phyloP scores from a whole-genome alignment of 2,329 filamentous ascomycete genomes.

The Hortaea werneckii region DNA sequence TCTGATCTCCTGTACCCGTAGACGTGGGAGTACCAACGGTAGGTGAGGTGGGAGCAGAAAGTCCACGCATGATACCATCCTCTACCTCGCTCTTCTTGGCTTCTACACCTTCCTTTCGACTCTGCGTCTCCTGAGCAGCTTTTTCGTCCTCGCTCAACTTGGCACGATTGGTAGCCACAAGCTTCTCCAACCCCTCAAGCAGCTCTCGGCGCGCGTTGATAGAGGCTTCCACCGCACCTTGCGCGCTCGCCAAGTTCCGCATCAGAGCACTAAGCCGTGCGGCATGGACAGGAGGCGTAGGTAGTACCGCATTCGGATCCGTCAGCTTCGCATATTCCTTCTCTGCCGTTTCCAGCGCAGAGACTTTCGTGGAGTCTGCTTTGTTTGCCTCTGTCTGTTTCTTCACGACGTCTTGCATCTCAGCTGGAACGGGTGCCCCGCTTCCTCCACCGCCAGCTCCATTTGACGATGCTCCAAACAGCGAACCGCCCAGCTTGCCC shows the following conservation, averaged over 20 bases:
- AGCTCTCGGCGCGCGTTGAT: slow-evolving; percentile 75
- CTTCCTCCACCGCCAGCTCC: slow-evolving; percentile 36
- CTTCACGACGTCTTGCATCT: slow-evolving; percentile 65
- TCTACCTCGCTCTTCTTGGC: slow-evolving; percentile 81
- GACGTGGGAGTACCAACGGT: slow-evolving; percentile 28
- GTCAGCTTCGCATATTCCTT: slow-evolving; percentile 77
- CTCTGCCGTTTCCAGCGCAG: slow-evolving; percentile 59
- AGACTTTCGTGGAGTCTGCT: slow-evolving; percentile 56
- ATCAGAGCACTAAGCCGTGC: slow-evolving; percentile 82
- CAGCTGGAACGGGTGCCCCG: slow-evolving; percentile 50
- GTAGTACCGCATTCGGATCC: slow-evolving; percentile 56
- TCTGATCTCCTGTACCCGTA: neutral
- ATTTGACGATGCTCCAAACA: slow-evolving; percentile 49
- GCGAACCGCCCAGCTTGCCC: slow-evolving; percentile 50
- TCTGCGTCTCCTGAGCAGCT: slow-evolving; percentile 52
- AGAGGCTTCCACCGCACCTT: slow-evolving; percentile 78
- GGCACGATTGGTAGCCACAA: slow-evolving; percentile 62
- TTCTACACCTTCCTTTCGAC: slow-evolving; percentile 64
- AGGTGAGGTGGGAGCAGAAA: slow-evolving; percentile 51
- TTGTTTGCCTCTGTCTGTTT: slow-evolving; percentile 67
- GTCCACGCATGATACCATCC: slow-evolving; percentile 76
- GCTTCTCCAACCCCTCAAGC: slow-evolving; percentile 69
- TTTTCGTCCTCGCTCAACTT: slow-evolving; percentile 61
- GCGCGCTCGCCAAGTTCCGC: slow-evolving; percentile 77
- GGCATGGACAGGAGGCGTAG: slow-evolving; percentile 81